Base-by-base conservation (phyloP, 2,329 filamentous ascomycete genomes). In the Clonostachys solani region DNA sequence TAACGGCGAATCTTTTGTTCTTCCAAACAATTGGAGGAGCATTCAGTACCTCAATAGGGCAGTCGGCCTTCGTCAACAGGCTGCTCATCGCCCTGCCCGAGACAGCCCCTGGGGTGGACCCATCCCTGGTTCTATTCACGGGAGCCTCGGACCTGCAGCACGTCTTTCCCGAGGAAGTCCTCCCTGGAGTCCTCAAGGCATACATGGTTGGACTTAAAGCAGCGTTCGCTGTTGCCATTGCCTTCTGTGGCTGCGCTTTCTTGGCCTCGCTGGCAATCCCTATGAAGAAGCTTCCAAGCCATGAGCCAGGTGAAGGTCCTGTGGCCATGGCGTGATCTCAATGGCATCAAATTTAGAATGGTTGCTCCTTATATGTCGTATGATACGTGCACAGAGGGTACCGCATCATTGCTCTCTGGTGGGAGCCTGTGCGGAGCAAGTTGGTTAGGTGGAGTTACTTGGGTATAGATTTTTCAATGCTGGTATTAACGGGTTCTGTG, bases 181-280 rank as follows among this genome's bases (percentile, higher is more conserved):
- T 84, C 1, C 52, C 60, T 1, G 69, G 68, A 0, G 78, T 86
- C 35, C 63, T 83, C 9, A 45, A 55, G 0, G 78, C 76, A 0
- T 86, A 86, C 63, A 83, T 74, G 44, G 62, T 75, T 48, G 76
- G 76, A 0, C 78, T 83, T 51, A 81, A 81, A 54, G 79, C 83
- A 6, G 69, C 72, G 8, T 74, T 80, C 23, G 82, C 78, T 1
- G 64, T 81, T 50, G 68, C 72, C 4, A 65, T 70, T 12, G 52
- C 80, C 23, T 13, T 43, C 23, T 23, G 23, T 8, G 23, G 23
- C 9, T 23, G 23, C 23, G 23, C 23, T 8, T 23, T 23, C 9
- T 8, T 23, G 23, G 9, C 9, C 23, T 23, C 23, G 23, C 23
- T 23, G 9, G 23, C 23, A 8, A 23, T 23, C 9, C 23, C 23